Conservation (phyloP, 495 filamentous ascomycete genomes). For the Penicilliopsis zonata region DNA sequence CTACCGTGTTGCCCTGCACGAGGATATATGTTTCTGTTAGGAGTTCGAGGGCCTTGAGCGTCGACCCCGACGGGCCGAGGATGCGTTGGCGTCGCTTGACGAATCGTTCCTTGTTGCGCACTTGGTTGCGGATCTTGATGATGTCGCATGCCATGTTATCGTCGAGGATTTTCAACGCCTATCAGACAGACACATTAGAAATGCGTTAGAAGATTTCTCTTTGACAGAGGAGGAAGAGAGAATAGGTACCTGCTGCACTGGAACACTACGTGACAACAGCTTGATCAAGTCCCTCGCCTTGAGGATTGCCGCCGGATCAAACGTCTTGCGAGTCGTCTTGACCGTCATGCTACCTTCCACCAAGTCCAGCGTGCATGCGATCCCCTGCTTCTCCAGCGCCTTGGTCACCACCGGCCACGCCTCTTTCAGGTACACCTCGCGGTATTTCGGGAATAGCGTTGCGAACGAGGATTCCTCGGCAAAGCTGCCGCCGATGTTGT, state of each 20-base stretch:
- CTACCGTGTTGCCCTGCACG: slow-evolving; percentile 94
- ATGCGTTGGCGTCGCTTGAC: slow-evolving; percentile 92
- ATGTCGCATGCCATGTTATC: slow-evolving; percentile 85
- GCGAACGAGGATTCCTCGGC: slow-evolving; percentile 85
- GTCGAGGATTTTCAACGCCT: slow-evolving; percentile 85
- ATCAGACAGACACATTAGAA: background rate
- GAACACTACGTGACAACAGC: slow-evolving; percentile 81
- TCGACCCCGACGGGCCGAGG: slow-evolving; percentile 71
- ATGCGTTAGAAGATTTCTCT: background rate
- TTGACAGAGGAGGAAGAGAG: background rate
- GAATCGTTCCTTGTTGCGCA: slow-evolving; percentile 93
- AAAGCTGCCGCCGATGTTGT: slow-evolving; percentile 80
- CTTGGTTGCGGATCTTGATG: slow-evolving; percentile 83
- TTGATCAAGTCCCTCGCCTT: slow-evolving; percentile 94
- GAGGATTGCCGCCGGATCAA: slow-evolving; percentile 84
- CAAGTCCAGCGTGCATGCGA: slow-evolving; percentile 83
- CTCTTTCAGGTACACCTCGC: slow-evolving; percentile 84
- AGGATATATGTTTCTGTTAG: slow-evolving; percentile 88
- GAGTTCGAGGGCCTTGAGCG: slow-evolving; percentile 90
- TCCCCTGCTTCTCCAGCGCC: slow-evolving; percentile 65
- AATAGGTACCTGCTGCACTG: slow-evolving; percentile 57
- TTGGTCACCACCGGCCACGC: slow-evolving; percentile 81
- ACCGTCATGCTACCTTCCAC: slow-evolving; percentile 95
- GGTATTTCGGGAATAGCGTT: slow-evolving; percentile 94
- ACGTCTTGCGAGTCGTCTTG: slow-evolving; percentile 90